phyloP scores from a whole-genome alignment of 495 filamentous ascomycete species.

The Aspergillus steynii region DNA sequence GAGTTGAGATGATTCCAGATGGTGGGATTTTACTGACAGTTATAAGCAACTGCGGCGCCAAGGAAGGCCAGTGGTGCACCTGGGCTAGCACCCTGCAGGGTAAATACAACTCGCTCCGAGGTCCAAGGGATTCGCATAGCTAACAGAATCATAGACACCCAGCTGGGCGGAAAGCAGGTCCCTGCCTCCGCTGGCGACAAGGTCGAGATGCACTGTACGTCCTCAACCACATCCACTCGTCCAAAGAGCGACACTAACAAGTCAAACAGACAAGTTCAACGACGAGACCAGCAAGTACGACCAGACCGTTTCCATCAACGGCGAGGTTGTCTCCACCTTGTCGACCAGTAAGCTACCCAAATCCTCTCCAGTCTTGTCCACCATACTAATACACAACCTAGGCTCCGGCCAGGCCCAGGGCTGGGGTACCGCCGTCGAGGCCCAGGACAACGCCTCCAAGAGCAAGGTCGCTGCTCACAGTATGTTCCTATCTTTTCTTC shows the following conservation, averaged over 20 bases:
- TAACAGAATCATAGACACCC: conserved; percentile 10
- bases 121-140: background rate
- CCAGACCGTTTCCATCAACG: conserved; percentile 40
- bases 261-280: conserved; percentile 34
- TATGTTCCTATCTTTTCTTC: conserved; percentile 16
- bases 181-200: conserved; percentile 24
- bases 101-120: background rate
- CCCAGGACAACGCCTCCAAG: conserved; percentile 31
- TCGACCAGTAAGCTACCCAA: conserved; percentile 24
- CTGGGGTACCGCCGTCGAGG: conserved; percentile 44
- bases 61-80: conserved; percentile 34
- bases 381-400: background rate
- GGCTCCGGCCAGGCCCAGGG: conserved; percentile 34
- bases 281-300: conserved; percentile 34
- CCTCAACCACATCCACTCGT: background rate
- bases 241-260: background rate
- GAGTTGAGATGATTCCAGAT: background rate
- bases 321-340: conserved; percentile 32
- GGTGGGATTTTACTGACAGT: background rate
- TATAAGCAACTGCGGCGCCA: conserved; percentile 33
- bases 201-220: conserved; percentile 28
- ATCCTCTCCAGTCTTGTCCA: background rate
- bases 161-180: conserved; percentile 24
- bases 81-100: conserved; percentile 37
- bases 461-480: conserved; percentile 32